Conservation (phyloP, 106 monocot species). For the Alisma plantagoaquatica region DNA sequence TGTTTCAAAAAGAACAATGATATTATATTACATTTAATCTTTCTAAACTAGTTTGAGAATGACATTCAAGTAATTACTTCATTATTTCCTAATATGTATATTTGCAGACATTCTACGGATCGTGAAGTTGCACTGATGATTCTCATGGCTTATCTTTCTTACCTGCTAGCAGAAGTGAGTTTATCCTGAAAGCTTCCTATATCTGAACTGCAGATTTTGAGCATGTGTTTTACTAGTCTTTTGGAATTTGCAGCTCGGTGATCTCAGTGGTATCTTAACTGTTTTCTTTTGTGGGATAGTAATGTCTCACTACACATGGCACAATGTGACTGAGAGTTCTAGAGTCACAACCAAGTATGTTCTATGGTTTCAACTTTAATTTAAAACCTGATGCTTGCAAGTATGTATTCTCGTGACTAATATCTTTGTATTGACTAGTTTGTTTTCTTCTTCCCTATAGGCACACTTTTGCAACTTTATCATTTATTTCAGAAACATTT, state of each 20-base stretch:
- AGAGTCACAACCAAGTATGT: constrained; percentile 88
- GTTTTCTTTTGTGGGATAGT: constrained; percentile 96
- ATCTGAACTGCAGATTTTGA: background rate
- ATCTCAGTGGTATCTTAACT: constrained; percentile 87
- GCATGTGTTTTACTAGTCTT: background rate
- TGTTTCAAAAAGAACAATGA: too few species aligned
- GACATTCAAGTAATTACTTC: too few species aligned
- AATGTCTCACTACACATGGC: constrained; percentile 99
- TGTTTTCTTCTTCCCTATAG: constrained; percentile 3
- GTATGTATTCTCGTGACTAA: too few species aligned
- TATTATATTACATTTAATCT: too few species aligned
- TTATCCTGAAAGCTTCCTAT: background rate
- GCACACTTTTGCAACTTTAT: constrained; percentile 3
- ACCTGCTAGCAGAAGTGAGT: constrained; percentile 75
- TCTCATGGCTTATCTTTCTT: constrained; percentile 77
- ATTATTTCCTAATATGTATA: too few species aligned
- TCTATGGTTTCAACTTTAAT: background rate
- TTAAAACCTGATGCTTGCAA: background rate
- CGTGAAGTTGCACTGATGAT: constrained; percentile 86
- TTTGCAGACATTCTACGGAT: constrained; percentile 71
- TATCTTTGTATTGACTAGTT: too few species aligned
- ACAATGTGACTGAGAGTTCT: constrained; percentile 97
- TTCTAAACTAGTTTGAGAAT: too few species aligned
- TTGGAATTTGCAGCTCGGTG: constrained; percentile 42
- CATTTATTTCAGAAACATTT: constrained; percentile 1